phyloP scores from a whole-genome alignment of 2,329 filamentous ascomycete genomes.

The Fusarium verticillioides region DNA sequence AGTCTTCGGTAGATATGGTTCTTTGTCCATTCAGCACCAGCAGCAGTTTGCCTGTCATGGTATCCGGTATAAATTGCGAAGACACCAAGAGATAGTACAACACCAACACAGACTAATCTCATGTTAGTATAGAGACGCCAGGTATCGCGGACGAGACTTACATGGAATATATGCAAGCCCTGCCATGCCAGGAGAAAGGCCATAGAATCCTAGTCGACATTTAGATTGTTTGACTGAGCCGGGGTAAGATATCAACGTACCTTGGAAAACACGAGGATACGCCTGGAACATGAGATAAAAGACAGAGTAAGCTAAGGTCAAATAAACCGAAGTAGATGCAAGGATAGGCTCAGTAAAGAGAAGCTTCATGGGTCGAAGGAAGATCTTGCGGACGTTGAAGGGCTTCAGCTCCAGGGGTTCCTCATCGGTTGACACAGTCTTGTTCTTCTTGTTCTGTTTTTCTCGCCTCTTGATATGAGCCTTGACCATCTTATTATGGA shows the following conservation, averaged over 20 bases:
- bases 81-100: constrained; percentile 35
- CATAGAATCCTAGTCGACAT: constrained; percentile 47
- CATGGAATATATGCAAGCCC: constrained; percentile 61
- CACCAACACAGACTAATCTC: constrained; percentile 41
- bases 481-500: constrained; percentile 61
- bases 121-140: background rate
- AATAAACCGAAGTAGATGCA: constrained; percentile 58
- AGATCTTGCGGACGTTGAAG: constrained; percentile 56
- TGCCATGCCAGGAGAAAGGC: constrained; percentile 58
- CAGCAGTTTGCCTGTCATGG: constrained; percentile 41
- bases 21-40: constrained; percentile 47
- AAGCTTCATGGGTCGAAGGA: constrained; percentile 61
- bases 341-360: constrained; percentile 63
- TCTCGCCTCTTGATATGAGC: constrained; percentile 58
- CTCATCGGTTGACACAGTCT: constrained; percentile 46
- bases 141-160: constrained; percentile 37
- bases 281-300: constrained; percentile 65
- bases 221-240: background rate
- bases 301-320: constrained; percentile 62
- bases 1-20: constrained; percentile 50
- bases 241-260: constrained; percentile 3
- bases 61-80: constrained; percentile 45
- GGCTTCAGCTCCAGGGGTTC: constrained; percentile 52
- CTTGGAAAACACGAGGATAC: constrained; percentile 61
- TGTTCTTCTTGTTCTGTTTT: constrained; percentile 57